Base-by-base conservation (phyloP, 2,329 filamentous ascomycete genomes). In the Colletotrichum falcatum region DNA sequence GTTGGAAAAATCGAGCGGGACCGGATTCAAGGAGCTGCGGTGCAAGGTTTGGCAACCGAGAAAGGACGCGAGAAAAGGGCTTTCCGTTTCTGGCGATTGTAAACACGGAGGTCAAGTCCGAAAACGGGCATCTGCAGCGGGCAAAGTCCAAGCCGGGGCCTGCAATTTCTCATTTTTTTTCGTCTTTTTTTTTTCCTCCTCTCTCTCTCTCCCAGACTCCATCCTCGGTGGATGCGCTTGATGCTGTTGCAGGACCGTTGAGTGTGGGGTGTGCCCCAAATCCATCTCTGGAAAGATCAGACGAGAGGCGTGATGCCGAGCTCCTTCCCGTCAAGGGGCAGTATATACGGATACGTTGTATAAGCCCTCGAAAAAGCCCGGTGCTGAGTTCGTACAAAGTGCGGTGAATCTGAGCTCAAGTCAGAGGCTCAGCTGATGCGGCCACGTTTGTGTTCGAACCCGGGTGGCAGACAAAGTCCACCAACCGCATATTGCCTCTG, bases 111-210 rank as follows among this genome's bases (percentile, higher is more conserved):
- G 18, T 33, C 18, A 35, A 28, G 30, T 11, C 56, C 54, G 44
- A 62, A 62, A 65, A 56, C 42, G 56, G 46, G 12, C 64, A 37
- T 67, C 42, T 58, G 67, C 30, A 61, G 63, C 67, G 63, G 67
- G 46, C 67, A 51, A n/a, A 7, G 35, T 56, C 23, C 42, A 58
- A 44, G 67, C 42, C 56, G 63, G 33, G 63, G 37, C 53, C 61
- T 70, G 62, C 12, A 66, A 62, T 62, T 48, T 70, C 67, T 51
- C 63, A n/a, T n/a, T n/a, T n/a, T n/a, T n/a, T n/a, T n/a, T n/a
- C n/a, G n/a, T n/a, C n/a, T n/a, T n/a, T n/a, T n/a, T n/a, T n/a
- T n/a, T n/a, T n/a, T n/a, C n/a, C n/a, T n/a, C n/a, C n/a, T n/a
- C n/a, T n/a, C n/a, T n/a, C 48, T 33, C 39, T 30, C n/a, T 37